phyloP scores from a whole-genome alignment of 164 flowering plant genomes.

The Vitis labrusca region DNA sequence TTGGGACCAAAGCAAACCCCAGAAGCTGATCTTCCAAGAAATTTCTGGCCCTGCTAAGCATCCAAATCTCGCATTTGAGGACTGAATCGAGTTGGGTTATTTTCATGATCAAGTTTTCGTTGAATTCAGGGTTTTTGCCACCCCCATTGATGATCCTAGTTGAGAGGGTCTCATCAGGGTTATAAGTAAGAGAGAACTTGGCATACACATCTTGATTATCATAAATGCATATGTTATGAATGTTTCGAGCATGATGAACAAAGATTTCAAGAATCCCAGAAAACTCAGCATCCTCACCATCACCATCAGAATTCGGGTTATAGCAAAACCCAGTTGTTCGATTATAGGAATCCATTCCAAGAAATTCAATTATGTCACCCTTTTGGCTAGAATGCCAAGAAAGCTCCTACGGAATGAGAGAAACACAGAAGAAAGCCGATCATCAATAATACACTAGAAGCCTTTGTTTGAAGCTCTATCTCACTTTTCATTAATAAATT shows the following conservation, averaged over 20 bases:
- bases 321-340: conserved; percentile 40
- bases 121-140: conserved; percentile 86
- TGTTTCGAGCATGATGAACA: conserved; percentile 86
- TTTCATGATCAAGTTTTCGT: conserved; percentile 54
- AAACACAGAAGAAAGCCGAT: not conserved
- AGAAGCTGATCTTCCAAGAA: conserved; percentile 86
- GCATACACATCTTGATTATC: conserved; percentile 97
- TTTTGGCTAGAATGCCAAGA: not conserved
- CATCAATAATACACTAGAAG: not conserved
- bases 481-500: not conserved
- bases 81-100: conserved; percentile 56
- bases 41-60: conserved; percentile 79
- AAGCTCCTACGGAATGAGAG: not conserved
- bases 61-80: conserved; percentile 95
- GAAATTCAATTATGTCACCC: not conserved
- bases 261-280: conserved; percentile 65
- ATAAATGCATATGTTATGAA: conserved; percentile 94
- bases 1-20: conserved; percentile 81
- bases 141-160: conserved; percentile 70
- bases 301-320: conserved; percentile 30
- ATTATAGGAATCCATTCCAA: conserved; percentile 50
- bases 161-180: conserved; percentile 67
- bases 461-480: conserved; percentile 1
- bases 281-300: conserved; percentile 37
- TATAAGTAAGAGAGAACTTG: conserved; percentile 79